Evolutionary conservation across 495 filamentous ascomycete genomes (phyloP), one percentile per base, ranked within the genome.

Genomic region (Penicillium paxilli): DNA sequence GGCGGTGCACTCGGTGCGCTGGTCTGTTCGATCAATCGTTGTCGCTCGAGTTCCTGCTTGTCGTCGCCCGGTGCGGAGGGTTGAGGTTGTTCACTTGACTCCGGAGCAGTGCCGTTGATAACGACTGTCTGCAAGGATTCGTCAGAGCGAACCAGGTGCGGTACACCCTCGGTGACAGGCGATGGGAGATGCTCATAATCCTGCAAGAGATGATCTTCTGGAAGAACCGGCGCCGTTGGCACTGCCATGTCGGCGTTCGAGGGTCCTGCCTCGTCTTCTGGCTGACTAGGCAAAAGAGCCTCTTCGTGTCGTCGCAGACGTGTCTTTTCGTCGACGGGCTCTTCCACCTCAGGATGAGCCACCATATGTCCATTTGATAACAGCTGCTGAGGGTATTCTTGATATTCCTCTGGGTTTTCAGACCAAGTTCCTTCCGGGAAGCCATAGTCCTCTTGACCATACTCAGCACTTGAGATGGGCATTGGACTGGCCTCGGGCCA

Each of bases 41-140:
- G 84, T 5, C 89, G 82, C 63, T 96, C 90, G 19, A 91, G 77
- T 61, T 96, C 93, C 60, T 88, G 85, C 66, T 96, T 96, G 63
- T 96, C 92, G 20, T 91, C 89, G n/a, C 49, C 44, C 12, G 55
- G 52, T 1, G 48, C 57, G 20, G 65, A 52, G 17, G 65, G 51
- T n/a, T n/a, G n/a, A n/a, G n/a, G n/a, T n/a, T n/a, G n/a, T 14
- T 57, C 63, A 9, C 55, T 59, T 2, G 72, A 60, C 11, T 58
- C 62, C 16, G 45, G 38, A 17, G 48, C 14, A 33, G 52, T 28
- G 9, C 62, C 59, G 25, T 67, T 65, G 11, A 52, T 30, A 19
- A 75, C 61, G 9, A 74, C 60, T 1, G 72, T 75, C 52, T 79
- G 71, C 22, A 72, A 45, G 2, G 76, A 79, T 45, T 74, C 71